These are phyloP conservation scores for Tuctoria greenei DNA, from an alignment of 176 grass and related monocot genomes.

Conservation along the genomic window DNA sequence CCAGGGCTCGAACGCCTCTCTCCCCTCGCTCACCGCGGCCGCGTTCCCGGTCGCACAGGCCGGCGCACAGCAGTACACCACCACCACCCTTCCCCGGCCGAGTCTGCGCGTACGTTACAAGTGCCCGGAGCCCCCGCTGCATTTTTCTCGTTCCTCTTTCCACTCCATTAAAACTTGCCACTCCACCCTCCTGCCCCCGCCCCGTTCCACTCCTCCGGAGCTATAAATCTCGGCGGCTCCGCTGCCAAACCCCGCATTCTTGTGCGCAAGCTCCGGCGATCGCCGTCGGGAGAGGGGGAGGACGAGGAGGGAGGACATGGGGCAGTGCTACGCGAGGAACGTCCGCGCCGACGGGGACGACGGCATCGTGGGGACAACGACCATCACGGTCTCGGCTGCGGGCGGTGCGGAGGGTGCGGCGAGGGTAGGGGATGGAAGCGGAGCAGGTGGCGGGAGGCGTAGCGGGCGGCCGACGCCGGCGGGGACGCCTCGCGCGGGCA, in stretches of 20 bases:
- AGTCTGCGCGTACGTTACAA: slow-evolving; percentile 29
- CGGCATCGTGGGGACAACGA: not conserved
- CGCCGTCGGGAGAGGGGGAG: slow-evolving; percentile 14
- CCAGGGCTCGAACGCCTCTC: not conserved
- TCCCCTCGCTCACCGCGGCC: not conserved
- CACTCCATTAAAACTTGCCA: slow-evolving; percentile 28
- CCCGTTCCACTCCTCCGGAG: slow-evolving; percentile 5
- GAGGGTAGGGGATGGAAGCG: not conserved
- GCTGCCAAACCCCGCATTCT: slow-evolving; percentile 32
- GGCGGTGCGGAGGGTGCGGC: slow-evolving; percentile 9
- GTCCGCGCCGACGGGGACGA: slow-evolving; percentile 41
- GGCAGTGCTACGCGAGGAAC: slow-evolving; percentile 92
- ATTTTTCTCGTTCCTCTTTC: not conserved
- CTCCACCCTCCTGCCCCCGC: not conserved
- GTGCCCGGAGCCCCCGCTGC: slow-evolving; percentile 15
- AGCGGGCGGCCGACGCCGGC: slow-evolving; percentile 41
- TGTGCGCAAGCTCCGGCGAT: slow-evolving; percentile 39
- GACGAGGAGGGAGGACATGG: slow-evolving; percentile 49
- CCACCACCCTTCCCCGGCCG: not conserved
- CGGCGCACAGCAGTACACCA: not conserved
- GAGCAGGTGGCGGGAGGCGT: slow-evolving; percentile 23
- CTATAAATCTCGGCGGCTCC: slow-evolving; percentile 44
- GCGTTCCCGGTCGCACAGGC: not conserved
- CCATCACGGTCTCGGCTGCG: slow-evolving; percentile 45
- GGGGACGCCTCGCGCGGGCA: slow-evolving; percentile 38